Evolutionary conservation across 129 eudicot species (phyloP), one percentile per base, ranked within the genome.

Genomic region (Deinandra increscens): DNA sequence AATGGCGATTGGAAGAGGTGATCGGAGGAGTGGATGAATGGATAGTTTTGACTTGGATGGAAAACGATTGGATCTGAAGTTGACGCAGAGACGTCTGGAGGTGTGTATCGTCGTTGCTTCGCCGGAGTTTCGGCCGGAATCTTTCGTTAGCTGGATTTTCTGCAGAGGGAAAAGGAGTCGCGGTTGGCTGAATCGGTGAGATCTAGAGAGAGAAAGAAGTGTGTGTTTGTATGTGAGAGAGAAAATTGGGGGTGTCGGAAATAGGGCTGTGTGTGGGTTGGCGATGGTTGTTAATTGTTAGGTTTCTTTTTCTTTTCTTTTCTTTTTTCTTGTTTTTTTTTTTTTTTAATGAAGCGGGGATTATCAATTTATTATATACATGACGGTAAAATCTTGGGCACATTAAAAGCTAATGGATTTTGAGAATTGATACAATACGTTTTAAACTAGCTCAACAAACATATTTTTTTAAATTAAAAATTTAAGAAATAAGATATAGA

Each of bases 101-200:
- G 6, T 22, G 39, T 43, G 22, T 12, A 5, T 10, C 15, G 15
- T 31, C 22, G 23, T 20, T 22, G 18, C 2, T 19, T 60, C 15
- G 50, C 59, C 71, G 56, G 63, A 19, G 22, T 26, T 58, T 39
- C 17, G 68, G 15, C 15, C 0, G 3, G 0, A 44, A 38, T 23
- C 19, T 45, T 3, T 70, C 13, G 22, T 64, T 46, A 48, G 70
- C 78, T 77, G 80, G 85, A 84, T 77, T 43, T 74, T 78, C 71
- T 78, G 85, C 74, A 67, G 74, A 14, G 56, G 43, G 55, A 42
- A 26, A 26, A 26, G 31, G 31, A 26, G 31, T 26, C 31, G 3
- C 31, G 31, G 31, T 26, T 26, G 31, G 74, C 63, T 83, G 64
- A 64, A 71, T 50, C 68, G 69, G 75, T 45, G 70, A 69, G 74